These are phyloP conservation scores for Arthrobotrys entomopaga DNA, from an alignment of 2,329 filamentous ascomycete species.

Conservation along the genomic window DNA sequence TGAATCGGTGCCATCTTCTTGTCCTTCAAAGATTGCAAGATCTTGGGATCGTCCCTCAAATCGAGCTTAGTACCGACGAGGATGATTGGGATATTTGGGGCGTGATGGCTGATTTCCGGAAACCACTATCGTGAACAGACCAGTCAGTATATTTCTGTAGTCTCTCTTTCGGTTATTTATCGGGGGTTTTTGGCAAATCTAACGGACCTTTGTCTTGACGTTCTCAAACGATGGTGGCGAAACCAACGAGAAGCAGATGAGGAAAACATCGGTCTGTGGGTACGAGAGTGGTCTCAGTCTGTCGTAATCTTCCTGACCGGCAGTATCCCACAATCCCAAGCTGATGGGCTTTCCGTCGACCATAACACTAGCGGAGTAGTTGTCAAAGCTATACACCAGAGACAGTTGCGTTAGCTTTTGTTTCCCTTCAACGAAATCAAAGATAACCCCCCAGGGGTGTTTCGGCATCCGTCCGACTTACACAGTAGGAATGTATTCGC, in stretches of 20 bases:
- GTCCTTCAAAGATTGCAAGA: constrained; percentile 77
- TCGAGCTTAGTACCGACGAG: constrained; percentile 99
- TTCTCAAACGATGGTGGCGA: constrained; percentile 99
- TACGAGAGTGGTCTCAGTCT: constrained; percentile 98
- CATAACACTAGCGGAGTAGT: constrained; percentile 99
- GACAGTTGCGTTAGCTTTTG: constrained; percentile 22
- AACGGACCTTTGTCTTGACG: constrained; percentile 96
- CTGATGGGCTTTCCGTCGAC: constrained; percentile 99
- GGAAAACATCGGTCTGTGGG: constrained; percentile 98
- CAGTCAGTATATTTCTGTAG: background rate
- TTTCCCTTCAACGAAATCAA: constrained; percentile 16
- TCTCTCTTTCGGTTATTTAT: too few relatives aligned
- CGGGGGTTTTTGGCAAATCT: background rate
- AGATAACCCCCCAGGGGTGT: constrained; percentile 6
- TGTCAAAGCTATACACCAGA: constrained; percentile 59
- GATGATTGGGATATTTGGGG: constrained; percentile 97
- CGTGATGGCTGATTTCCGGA: constrained; percentile 99
- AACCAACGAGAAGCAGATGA: constrained; percentile 99
- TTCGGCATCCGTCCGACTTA: constrained; percentile 65
- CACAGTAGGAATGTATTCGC: constrained; percentile 99
- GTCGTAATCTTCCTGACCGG: constrained; percentile 99
- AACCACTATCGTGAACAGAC: constrained; percentile 83
- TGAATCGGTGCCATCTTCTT: constrained; percentile 98
- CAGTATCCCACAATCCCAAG: constrained; percentile 99
- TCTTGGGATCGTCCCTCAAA: constrained; percentile 96